Base-by-base conservation (phyloP, 495 filamentous ascomycete species). In the Tuber borchii region DNA sequence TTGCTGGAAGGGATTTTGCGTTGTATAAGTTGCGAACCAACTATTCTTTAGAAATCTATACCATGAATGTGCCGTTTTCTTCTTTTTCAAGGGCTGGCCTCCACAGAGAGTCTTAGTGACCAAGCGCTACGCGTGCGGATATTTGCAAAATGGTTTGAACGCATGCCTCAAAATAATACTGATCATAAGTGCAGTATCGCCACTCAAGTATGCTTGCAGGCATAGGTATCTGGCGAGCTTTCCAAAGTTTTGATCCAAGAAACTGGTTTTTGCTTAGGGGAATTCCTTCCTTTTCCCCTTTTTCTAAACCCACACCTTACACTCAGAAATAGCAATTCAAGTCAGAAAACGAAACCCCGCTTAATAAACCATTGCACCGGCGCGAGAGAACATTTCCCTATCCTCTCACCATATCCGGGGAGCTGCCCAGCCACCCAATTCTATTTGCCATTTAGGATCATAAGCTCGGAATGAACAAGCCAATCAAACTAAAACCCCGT, bases 391-490 rank as follows among this genome's bases (percentile, higher is more conserved):
- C 70, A 44, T 20, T 61, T 61, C n/a, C 51, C n/a, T 9, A 26
- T 61, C 19, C 51, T 14, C 16, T 34, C 51, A 37, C 44, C 71
- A 69, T 19, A 31, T 12, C 39, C n/a, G 45, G 40, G 40, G n/a
- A 44, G 8, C 74, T 70, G 0, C 39, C 48, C 48, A 72, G 20
- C 45, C 16, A 22, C 6, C 22, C n/a, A 31, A 17, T 12, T 17
- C 26, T 5, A 65, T 26, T 43, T 26, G 68, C 65, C 22, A 79
- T 75, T 89, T 91, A 44, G 95, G 95, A 75, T 87, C 95, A 98
- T 99, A 84, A 98, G 88, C 87, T 98, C 96, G 22, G 95, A 96
- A 80, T 89, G 89, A 76, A 99, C 95, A 78, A 94, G 85, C 79
- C 89, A 88, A 85, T 97, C 93, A 81, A 98, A 99, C 84, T 74